Evolutionary conservation across 805 yeast genomes (phyloP).

Genomic region (Metschnikowia hibisci): DNA sequence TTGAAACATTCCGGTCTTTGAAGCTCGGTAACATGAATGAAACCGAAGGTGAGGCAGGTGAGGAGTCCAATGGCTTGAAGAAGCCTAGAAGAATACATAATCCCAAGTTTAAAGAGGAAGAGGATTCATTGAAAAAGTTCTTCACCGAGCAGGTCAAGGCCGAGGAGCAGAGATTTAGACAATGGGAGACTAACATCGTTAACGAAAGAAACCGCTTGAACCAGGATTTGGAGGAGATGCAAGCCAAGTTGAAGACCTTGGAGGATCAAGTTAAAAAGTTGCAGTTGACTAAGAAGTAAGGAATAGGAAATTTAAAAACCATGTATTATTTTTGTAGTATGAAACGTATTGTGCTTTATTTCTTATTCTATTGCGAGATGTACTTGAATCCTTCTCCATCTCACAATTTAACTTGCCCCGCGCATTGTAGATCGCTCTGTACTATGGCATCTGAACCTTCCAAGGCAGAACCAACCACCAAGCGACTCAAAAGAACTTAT

Average conservation of each 20-base stretch:
- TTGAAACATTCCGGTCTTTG: slow-evolving; percentile 70
- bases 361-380: not conserved
- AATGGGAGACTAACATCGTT: slow-evolving; percentile 96
- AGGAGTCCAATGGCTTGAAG: slow-evolving; percentile 27
- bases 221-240: slow-evolving; percentile 88
- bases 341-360: not conserved
- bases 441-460: not conserved
- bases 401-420: too few relatives aligned
- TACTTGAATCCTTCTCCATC: too few relatives aligned
- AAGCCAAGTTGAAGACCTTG: slow-evolving; percentile 64
- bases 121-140: slow-evolving; percentile 85
- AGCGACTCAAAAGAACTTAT: slow-evolving; percentile 59
- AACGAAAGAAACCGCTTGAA: slow-evolving; percentile 92
- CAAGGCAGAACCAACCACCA: not conserved
- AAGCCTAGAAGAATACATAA: slow-evolving; percentile 62
- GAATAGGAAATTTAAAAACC: not conserved
- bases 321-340: not conserved
- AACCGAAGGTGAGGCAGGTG: slow-evolving; percentile 20
- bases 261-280: slow-evolving; percentile 72
- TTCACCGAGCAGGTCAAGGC: slow-evolving; percentile 95
- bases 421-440: too few relatives aligned
- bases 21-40: slow-evolving; percentile 51
- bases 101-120: slow-evolving; percentile 95
- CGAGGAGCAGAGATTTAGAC: slow-evolving; percentile 95
- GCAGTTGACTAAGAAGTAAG: slow-evolving; percentile 32